phyloP scores from a whole-genome alignment of 2,329 filamentous ascomycete genomes.

The Trichophyton benhamiae region DNA sequence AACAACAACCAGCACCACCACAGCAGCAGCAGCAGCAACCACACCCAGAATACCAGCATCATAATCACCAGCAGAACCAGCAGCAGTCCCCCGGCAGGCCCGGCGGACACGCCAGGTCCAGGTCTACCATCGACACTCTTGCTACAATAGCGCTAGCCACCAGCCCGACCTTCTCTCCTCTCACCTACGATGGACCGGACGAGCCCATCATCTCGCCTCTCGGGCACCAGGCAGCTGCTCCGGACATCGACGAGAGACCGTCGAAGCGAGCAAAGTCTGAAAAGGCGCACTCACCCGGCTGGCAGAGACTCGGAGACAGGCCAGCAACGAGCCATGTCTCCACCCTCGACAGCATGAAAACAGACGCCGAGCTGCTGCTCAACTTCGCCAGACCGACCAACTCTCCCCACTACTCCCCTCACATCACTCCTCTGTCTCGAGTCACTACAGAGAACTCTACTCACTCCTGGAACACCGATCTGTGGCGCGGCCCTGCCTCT shows the following conservation, averaged over 20 bases:
- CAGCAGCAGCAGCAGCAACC: background rate
- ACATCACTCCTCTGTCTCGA: background rate
- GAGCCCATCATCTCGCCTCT: slow-evolving; percentile 9
- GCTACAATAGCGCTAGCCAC: slow-evolving; percentile 41
- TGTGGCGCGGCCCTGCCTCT: background rate
- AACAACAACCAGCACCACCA: slow-evolving; percentile 11
- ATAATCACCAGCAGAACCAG: slow-evolving; percentile 9
- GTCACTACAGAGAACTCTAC: background rate
- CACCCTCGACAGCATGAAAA: slow-evolving; percentile 26
- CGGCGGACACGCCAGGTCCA: slow-evolving; percentile 32
- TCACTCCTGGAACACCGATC: background rate
- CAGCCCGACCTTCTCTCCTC: slow-evolving; percentile 32
- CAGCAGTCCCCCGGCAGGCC: slow-evolving; percentile 11
- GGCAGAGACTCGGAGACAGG: slow-evolving; percentile 19
- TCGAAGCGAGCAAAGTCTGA: slow-evolving; percentile 51
- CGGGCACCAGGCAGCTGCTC: background rate
- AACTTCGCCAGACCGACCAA: slow-evolving; percentile 33
- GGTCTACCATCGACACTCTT: slow-evolving; percentile 38
- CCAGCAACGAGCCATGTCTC: slow-evolving; percentile 22
- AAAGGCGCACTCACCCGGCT: slow-evolving; percentile 35
- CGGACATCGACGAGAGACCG: slow-evolving; percentile 33
- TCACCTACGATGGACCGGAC: slow-evolving; percentile 21
- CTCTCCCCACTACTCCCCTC: slow-evolving; percentile 15
- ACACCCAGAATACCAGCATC: background rate
- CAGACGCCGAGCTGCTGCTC: slow-evolving; percentile 38